phyloP scores from a whole-genome alignment of 148 eudicot species.

The Chenopodium berlandieri region DNA sequence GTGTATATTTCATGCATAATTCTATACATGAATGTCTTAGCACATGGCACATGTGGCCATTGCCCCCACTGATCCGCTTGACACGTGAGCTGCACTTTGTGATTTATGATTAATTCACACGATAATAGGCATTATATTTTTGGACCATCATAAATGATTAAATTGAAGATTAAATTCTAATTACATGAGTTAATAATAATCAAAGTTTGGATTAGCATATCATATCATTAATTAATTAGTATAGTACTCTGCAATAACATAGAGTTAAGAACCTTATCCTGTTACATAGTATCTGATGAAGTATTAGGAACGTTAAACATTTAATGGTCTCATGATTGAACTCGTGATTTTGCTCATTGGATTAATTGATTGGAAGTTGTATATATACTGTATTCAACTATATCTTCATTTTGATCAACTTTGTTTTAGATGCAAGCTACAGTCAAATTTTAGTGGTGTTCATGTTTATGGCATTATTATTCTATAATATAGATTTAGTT shows the following conservation, averaged over 20 bases:
- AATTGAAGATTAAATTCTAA: background rate
- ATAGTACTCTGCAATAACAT: background rate
- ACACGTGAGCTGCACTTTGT: conserved; percentile 10
- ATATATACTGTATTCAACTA: background rate
- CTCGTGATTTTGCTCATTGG: background rate
- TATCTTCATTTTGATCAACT: background rate
- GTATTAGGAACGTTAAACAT: conserved; percentile 15
- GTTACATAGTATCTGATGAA: conserved; percentile 8
- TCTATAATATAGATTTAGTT: background rate
- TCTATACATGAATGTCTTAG: background rate
- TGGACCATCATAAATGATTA: background rate
- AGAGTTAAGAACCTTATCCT: conserved; percentile 19
- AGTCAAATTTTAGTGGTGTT: background rate
- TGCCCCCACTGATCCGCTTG: conserved; percentile 15
- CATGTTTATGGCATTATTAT: background rate
- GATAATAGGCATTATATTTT: background rate
- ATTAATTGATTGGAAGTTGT: background rate
- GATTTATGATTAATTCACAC: conserved; percentile 8
- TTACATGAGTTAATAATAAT: background rate
- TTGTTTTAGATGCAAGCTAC: conserved; percentile 12
- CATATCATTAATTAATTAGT: background rate
- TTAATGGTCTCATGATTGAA: conserved; percentile 15
- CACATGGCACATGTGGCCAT: conserved; percentile 16
- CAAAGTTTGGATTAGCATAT: background rate
- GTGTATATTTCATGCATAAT: background rate